Evolutionary conservation across 1,284 basidiomycete genomes (phyloP).

Genomic region (Tetrapyrgos nigripes): DNA sequence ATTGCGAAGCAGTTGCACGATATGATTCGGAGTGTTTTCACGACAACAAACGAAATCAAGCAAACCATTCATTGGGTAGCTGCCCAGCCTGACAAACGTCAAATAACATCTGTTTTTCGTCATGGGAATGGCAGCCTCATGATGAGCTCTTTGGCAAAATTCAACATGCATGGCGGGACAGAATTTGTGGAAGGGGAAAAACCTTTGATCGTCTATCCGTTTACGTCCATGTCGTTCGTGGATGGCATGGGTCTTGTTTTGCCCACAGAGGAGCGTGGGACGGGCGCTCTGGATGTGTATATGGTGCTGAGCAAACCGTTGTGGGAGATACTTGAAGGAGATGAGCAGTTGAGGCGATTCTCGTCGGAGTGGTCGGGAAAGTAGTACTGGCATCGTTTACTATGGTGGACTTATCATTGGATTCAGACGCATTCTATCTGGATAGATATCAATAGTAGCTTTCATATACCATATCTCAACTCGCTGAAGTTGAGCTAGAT

Average conservation of each 20-base stretch:
- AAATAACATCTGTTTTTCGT: conserved; percentile 8
- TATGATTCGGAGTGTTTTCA: conserved; percentile 17
- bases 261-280: conserved; percentile 12
- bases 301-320: conserved; percentile 19
- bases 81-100: conserved; percentile 17
- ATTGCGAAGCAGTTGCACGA: conserved; percentile 28
- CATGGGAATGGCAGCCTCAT: conserved; percentile 22
- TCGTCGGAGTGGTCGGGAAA: no score
- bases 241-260: conserved; percentile 21
- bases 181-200: conserved; percentile 14
- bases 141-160: conserved; percentile 25
- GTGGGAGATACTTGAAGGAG: conserved; percentile 17
- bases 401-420: no score
- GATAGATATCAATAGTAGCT: no score
- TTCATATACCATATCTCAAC: no score
- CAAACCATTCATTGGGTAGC: conserved; percentile 28
- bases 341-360: conserved; percentile 2
- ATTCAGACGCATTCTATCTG: no score
- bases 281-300: conserved; percentile 18
- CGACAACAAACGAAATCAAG: conserved; percentile 15
- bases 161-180: conserved; percentile 21
- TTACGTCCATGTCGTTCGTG: conserved; percentile 20
- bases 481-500: no score
- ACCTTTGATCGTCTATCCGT: conserved; percentile 22
- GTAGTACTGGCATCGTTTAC: no score